These are phyloP conservation scores for Fusarium succisae DNA, from an alignment of 2,329 filamentous ascomycete genomes.

Conservation along the genomic window DNA sequence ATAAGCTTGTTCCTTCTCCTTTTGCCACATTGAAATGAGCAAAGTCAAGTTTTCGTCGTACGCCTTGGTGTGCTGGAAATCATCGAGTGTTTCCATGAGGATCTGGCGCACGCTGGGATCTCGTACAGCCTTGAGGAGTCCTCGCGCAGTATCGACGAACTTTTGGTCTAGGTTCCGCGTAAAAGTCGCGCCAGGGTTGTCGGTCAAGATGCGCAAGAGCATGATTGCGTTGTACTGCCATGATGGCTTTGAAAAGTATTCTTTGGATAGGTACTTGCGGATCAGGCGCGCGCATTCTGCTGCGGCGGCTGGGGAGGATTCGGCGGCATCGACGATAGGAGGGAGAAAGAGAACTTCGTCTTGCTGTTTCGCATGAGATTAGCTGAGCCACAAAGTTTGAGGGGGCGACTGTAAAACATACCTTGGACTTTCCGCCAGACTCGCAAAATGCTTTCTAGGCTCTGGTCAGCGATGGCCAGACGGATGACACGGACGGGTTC, in stretches of 20 bases:
- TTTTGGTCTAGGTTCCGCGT: slow-evolving; percentile 90
- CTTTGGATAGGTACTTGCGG: slow-evolving; percentile 81
- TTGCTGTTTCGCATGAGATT: slow-evolving; percentile 59
- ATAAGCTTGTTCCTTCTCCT: slow-evolving; percentile 77
- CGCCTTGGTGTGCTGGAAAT: slow-evolving; percentile 75
- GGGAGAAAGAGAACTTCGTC: slow-evolving; percentile 94
- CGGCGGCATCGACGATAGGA: slow-evolving; percentile 91
- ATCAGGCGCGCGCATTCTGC: slow-evolving; percentile 82
- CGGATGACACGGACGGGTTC: neutral
- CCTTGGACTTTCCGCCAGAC: slow-evolving; percentile 68
- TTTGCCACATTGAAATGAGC: slow-evolving; percentile 88
- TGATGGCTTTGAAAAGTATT: slow-evolving; percentile 71
- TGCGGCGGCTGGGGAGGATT: slow-evolving; percentile 88
- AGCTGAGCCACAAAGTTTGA: neutral
- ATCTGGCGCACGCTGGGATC: slow-evolving; percentile 86
- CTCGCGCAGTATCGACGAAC: slow-evolving; percentile 80
- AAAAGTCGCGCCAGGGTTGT: slow-evolving; percentile 91
- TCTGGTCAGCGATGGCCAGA: slow-evolving; percentile 34
- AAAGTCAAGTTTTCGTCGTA: slow-evolving; percentile 77
- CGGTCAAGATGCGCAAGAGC: slow-evolving; percentile 89
- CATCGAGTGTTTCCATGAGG: slow-evolving; percentile 84
- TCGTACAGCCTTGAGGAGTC: slow-evolving; percentile 74
- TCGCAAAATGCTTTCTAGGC: slow-evolving; percentile 82
- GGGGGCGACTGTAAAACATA: slow-evolving; percentile 45
- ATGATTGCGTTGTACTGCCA: slow-evolving; percentile 97